A percentile compares a stretch with the other conserved stretches of the same genome.
phyloP scores from a whole-genome alignment of 768 basidiomycete species.

The Kwoniella sp. region DNA sequence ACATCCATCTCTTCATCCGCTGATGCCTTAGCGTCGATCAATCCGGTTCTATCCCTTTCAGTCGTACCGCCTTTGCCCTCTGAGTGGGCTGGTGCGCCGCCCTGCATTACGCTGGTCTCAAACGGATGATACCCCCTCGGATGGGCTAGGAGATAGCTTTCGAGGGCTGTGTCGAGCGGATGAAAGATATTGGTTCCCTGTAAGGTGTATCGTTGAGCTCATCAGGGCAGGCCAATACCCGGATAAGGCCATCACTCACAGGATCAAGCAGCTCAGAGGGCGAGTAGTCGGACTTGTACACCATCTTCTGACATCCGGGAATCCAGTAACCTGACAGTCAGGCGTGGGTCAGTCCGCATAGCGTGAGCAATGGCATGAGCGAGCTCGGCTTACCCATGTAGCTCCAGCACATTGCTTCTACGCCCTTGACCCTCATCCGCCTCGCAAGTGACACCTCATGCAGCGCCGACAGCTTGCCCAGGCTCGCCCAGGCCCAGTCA shows the following conservation, averaged over 20 bases:
- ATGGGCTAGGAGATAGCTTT: conserved; percentile 62
- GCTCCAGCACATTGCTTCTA: conserved; percentile 60
- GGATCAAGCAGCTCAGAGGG: conserved; percentile 88
- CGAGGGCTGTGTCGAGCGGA: conserved; percentile 62
- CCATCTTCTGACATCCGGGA: conserved; percentile 88
- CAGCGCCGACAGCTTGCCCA: conserved; percentile 65
- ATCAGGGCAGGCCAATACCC: background rate
- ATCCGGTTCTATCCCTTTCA: background rate
- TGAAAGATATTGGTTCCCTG: conserved; percentile 78
- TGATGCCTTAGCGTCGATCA: background rate
- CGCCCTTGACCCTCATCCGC: conserved; percentile 71
- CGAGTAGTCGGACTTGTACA: conserved; percentile 86
- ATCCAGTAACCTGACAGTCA: conserved; percentile 79
- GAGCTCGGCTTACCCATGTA: conserved; percentile 70
- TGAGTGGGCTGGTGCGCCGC: background rate
- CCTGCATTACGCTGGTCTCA: conserved; percentile 55
- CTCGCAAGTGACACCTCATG: conserved; percentile 69
- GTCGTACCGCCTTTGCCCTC: background rate
- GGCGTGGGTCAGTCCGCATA: background rate
- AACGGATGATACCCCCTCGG: conserved; percentile 56
- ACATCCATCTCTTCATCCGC: background rate
- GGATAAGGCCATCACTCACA: conserved; percentile 52
- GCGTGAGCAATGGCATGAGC: background rate
- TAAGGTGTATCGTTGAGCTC: background rate
- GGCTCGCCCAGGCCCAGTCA: conserved; percentile 49